These are phyloP conservation scores for Sclerotinia sclerotiorum DNA, from an alignment of 2,329 filamentous ascomycete genomes.

Conservation along the genomic window DNA sequence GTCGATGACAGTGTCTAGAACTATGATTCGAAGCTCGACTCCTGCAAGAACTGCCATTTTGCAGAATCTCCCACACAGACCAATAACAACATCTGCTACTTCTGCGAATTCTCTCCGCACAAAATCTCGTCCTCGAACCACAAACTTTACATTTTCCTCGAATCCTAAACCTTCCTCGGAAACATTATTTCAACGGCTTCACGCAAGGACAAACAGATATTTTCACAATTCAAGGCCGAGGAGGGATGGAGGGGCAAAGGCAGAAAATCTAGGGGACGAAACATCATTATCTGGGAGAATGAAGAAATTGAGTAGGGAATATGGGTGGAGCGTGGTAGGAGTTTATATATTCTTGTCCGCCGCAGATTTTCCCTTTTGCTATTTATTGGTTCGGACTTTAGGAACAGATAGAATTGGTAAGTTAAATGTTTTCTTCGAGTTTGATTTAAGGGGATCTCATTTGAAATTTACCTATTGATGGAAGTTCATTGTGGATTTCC, in stretches of 20 bases:
- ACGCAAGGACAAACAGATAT: slow-evolving; percentile 29
- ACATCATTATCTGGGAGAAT: slow-evolving; percentile 45
- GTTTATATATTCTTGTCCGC: slow-evolving; percentile 83
- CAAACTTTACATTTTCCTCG: slow-evolving; percentile 20
- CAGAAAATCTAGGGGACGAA: slow-evolving; percentile 28
- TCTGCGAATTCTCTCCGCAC: not conserved
- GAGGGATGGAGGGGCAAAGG: slow-evolving; percentile 25
- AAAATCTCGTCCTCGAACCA: not conserved
- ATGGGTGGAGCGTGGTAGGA: slow-evolving; percentile 91
- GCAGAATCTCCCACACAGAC: slow-evolving; percentile 1
- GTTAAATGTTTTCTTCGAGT: slow-evolving; percentile 35
- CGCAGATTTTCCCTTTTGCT: slow-evolving; percentile 93
- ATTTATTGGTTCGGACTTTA: slow-evolving; percentile 77
- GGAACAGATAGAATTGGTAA: slow-evolving; percentile 84
- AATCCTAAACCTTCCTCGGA: slow-evolving; percentile 8
- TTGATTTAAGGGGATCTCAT: too few species aligned
- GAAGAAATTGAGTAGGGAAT: slow-evolving; percentile 84
- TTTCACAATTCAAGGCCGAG: slow-evolving; percentile 31
- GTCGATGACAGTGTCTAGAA: not conserved
- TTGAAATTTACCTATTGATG: not conserved
- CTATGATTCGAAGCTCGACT: not conserved
- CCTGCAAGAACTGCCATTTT: slow-evolving; percentile 5
- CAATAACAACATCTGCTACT: slow-evolving; percentile 9
- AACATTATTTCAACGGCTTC: slow-evolving; percentile 32
- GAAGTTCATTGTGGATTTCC: not conserved